Percentiles rank a stretch among this genome's conserved stretches.
phyloP scores from a whole-genome alignment of 257 asterid species.

The Gynochthodes officinalis region DNA sequence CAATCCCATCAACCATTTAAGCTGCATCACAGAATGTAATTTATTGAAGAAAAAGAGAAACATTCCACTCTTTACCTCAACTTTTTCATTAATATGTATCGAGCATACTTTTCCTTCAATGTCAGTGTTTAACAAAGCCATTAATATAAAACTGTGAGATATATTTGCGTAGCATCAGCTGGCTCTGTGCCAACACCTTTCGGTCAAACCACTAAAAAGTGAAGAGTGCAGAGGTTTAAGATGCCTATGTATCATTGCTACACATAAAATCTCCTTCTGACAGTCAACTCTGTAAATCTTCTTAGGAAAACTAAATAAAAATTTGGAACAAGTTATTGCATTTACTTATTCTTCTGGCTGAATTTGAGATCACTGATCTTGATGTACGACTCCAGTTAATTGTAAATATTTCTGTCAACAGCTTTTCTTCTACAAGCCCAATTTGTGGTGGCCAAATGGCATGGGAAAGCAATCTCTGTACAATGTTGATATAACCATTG shows the following conservation, averaged over 20 bases:
- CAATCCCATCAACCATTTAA: neutral
- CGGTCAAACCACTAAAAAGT: neutral
- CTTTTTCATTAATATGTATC: neutral
- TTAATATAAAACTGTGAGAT: neutral
- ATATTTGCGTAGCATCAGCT: neutral
- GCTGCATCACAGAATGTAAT: neutral
- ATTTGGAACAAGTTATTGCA: neutral
- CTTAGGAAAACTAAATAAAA: neutral
- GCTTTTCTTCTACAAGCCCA: conserved; percentile 86
- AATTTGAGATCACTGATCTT: neutral
- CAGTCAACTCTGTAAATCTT: neutral
- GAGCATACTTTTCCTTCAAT: neutral
- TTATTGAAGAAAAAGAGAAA: neutral
- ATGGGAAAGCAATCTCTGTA: conserved; percentile 92
- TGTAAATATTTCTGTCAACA: conserved; percentile 30
- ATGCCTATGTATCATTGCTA: neutral
- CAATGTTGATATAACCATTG: conserved; percentile 69
- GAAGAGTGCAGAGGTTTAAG: neutral
- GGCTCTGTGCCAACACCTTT: neutral
- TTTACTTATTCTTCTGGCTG: neutral
- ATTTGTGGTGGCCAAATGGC: conserved; percentile 99
- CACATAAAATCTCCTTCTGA: neutral
- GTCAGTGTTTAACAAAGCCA: neutral
- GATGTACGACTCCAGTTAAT: neutral
- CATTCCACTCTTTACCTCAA: neutral